Conservation (phyloP, 2,329 filamentous ascomycete species). For the Ophiocordyceps camponoti-saundersi region DNA sequence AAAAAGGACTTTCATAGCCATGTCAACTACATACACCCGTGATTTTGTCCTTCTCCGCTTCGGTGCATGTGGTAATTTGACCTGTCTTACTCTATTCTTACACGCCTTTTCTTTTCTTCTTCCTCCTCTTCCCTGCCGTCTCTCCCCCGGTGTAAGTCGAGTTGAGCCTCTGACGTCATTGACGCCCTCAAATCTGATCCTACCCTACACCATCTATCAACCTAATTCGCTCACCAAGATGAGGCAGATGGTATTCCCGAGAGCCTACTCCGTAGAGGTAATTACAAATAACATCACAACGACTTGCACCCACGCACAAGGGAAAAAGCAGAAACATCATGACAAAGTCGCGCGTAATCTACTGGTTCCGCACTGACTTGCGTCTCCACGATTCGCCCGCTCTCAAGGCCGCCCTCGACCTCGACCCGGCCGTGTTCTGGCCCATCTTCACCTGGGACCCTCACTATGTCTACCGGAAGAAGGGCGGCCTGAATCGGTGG, state of each 20-base stretch:
- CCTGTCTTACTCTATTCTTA: not conserved
- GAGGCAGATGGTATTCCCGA: no score
- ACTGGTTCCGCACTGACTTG: slow-evolving; percentile 67
- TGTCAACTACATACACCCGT: no score
- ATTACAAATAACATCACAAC: no score
- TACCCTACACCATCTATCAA: not conserved
- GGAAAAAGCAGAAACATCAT: slow-evolving; percentile 7
- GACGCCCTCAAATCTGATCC: not conserved
- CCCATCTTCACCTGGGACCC: slow-evolving; percentile 71
- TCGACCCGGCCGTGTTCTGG: slow-evolving; percentile 52
- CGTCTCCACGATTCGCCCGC: slow-evolving; percentile 64
- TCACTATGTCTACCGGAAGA: slow-evolving; percentile 58
- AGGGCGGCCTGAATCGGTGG: slow-evolving; percentile 58
- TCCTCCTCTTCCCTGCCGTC: not conserved
- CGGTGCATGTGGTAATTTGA: not conserved
- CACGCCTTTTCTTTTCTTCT: not conserved
- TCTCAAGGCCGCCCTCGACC: slow-evolving; percentile 51
- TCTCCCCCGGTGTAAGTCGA: not conserved
- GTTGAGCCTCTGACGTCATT: not conserved
- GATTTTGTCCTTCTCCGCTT: not conserved
- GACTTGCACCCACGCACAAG: no score
- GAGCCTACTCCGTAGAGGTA: no score
- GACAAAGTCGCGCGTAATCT: slow-evolving; percentile 35
- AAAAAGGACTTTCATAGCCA: not conserved
- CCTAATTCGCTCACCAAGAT: not conserved